Evolutionary conservation across 768 basidiomycete genomes (phyloP), one percentile per base, ranked within the genome.

Genomic region (Lentinula guzmanii): DNA sequence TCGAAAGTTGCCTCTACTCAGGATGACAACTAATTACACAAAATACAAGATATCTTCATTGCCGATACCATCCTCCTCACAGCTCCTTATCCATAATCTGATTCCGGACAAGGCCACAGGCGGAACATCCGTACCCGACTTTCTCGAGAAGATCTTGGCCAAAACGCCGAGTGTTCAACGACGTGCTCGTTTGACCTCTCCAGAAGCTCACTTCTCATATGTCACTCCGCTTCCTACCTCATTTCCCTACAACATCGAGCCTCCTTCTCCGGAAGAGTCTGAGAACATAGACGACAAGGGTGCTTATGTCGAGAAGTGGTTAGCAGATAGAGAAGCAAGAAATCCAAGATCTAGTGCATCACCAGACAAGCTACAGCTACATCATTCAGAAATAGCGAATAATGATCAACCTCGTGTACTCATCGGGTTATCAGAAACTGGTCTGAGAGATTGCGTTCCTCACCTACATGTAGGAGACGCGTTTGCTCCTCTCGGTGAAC

Each of bases 391-490:
- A 53, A 16, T n/a, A 34, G 72, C 3, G 75, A 82, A 52, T 76
- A 79, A 52, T 62, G 48, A 58, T n/a, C 31, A 63, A 16, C 58
- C 50, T 10, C 18, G 50, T 8, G 62, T 70, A 21, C 84, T 98
- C 42, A 78, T 97, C 16, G 93, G 86, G 4, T 65, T 98, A 16
- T 86, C 93, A 0, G 81, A 83, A 52, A 79, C 81, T 2, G 85
- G 86, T 11, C 69, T 93, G 48, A 72, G 79, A 34, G 93, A 96
- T 65, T 91, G 87, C 65, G 71, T 97, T 8, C 95, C 95, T 0
- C 84, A 86, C 65, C 78, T 98, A 18, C 89, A 96, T 61, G 87
- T 93, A 10, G 95, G 95, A 3, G 93, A 97, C 69, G 86, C 91
- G 0, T 86, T 93, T 65, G 74, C 77, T 0, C 61, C 86, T 6